Evolutionary conservation across 2,329 filamentous ascomycete genomes (phyloP).

Genomic region (Ascochyta fabae): DNA sequence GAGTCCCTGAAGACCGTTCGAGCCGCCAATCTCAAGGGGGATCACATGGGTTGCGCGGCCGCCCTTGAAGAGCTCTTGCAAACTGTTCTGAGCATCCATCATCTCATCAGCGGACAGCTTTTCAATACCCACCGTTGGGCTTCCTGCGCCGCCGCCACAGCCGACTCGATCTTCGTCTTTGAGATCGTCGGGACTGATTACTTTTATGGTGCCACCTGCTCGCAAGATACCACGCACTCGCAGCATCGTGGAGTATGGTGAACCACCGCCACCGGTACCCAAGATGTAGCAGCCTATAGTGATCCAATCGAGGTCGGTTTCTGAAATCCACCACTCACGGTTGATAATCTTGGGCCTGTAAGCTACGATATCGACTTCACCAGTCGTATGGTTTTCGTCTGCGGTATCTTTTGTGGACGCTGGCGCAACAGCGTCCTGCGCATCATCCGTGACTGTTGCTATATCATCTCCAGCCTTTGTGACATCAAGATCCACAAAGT

Average conservation of each 20-base stretch:
- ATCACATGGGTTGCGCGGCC: constrained; percentile 47
- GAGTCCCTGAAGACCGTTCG: constrained; percentile 52
- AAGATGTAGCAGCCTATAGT: constrained; percentile 57
- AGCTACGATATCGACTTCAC: constrained; percentile 36
- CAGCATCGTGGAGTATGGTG: constrained; percentile 54
- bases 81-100: constrained; percentile 47
- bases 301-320: constrained; percentile 55
- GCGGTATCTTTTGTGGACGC: constrained; percentile 24
- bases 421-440: constrained; percentile 15
- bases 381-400: constrained; percentile 23
- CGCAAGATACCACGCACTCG: constrained; percentile 51
- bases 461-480: constrained; percentile 27
- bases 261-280: constrained; percentile 57
- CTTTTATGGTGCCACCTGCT: constrained; percentile 49
- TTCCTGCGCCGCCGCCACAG: constrained; percentile 55
- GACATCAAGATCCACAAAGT: constrained; percentile 35
- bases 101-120: constrained; percentile 52
- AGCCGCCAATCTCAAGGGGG: constrained; percentile 56
- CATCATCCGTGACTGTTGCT: constrained; percentile 8
- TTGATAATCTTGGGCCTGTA: constrained; percentile 52
- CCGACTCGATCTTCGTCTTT: constrained; percentile 54
- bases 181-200: constrained; percentile 53
- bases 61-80: constrained; percentile 43
- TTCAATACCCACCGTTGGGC: constrained; percentile 54
- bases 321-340: constrained; percentile 54